Percentiles rank a stretch among this genome's conserved stretches.
Evolutionary conservation across 352 stramenopile genomes (phyloP).

Genomic region (Phytophthora nicotianae): DNA sequence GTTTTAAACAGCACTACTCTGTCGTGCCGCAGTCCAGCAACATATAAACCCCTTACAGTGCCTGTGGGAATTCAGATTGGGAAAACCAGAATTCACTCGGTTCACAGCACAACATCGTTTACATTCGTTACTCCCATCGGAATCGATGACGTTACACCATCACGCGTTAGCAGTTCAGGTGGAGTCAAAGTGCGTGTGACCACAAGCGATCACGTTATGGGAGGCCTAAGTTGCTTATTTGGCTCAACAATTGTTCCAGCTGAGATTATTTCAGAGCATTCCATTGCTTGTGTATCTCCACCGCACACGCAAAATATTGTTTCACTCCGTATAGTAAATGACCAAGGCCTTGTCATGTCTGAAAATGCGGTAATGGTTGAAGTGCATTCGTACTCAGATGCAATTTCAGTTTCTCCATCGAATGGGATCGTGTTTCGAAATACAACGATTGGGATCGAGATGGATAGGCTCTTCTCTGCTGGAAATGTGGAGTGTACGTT

Average conservation of each 20-base stretch:
- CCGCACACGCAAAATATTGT: slow-evolving; percentile 15
- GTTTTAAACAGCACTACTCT: slow-evolving; percentile 32
- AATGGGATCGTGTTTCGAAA: slow-evolving; percentile 41
- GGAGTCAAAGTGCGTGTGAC: slow-evolving; percentile 25
- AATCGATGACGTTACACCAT: slow-evolving; percentile 25
- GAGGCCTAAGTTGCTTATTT: slow-evolving; percentile 46
- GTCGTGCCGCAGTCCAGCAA: slow-evolving; percentile 31
- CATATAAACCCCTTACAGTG: slow-evolving; percentile 29
- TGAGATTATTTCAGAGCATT: slow-evolving; percentile 14
- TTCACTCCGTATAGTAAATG: slow-evolving; percentile 37
- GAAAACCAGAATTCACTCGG: slow-evolving; percentile 5
- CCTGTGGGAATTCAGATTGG: slow-evolving; percentile 29
- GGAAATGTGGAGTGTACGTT: slow-evolving; percentile 36
- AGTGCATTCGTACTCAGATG: slow-evolving; percentile 22
- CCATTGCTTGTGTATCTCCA: slow-evolving; percentile 43
- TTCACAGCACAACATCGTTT: slow-evolving; percentile 8
- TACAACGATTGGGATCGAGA: slow-evolving; percentile 31
- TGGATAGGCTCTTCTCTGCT: slow-evolving; percentile 24
- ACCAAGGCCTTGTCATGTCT: slow-evolving; percentile 24
- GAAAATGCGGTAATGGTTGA: slow-evolving; percentile 49
- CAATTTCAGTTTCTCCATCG: slow-evolving; percentile 25
- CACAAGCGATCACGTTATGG: slow-evolving; percentile 16
- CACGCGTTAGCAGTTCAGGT: slow-evolving; percentile 18
- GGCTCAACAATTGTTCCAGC: slow-evolving; percentile 29
- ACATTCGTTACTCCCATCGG: slow-evolving; percentile 28